Percentiles rank a stretch among this genome's conserved stretches.
Evolutionary conservation across 2,329 filamentous ascomycete species (phyloP).

Genomic region (Fusarium tuaranense): DNA sequence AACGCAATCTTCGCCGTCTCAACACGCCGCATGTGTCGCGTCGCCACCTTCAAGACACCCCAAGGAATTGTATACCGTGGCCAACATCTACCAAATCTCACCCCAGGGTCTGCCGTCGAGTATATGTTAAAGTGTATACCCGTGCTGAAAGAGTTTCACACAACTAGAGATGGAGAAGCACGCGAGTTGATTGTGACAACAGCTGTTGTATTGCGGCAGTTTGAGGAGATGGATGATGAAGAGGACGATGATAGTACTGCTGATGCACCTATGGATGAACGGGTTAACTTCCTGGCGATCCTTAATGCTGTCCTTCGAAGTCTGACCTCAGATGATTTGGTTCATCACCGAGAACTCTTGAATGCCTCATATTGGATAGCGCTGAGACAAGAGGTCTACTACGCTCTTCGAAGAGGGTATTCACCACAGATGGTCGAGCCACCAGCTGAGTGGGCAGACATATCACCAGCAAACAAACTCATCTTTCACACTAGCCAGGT

Average conservation of each 20-base stretch:
- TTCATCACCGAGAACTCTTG: slow-evolving; percentile 8
- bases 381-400: slow-evolving; percentile 34
- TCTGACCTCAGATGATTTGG: slow-evolving; percentile 24
- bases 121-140: slow-evolving; percentile 39
- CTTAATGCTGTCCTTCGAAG: slow-evolving; percentile 35
- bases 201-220: slow-evolving; percentile 30
- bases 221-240: slow-evolving; percentile 38
- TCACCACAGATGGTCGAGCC: slow-evolving; percentile 37
- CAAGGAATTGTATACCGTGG: slow-evolving; percentile 27
- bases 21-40: slow-evolving; percentile 17
- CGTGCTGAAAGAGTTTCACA: slow-evolving; percentile 35
- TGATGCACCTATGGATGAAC: background rate
- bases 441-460: slow-evolving; percentile 30
- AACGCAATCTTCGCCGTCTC: slow-evolving; percentile 37
- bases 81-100: slow-evolving; percentile 21
- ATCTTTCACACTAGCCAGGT: slow-evolving; percentile 37
- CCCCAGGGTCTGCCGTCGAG: slow-evolving; percentile 21
- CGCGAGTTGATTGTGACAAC: slow-evolving; percentile 32
- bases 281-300: slow-evolving; percentile 32
- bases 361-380: slow-evolving; percentile 41
- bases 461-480: slow-evolving; percentile 36
- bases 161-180: slow-evolving; percentile 25
- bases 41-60: slow-evolving; percentile 13
- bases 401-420: slow-evolving; percentile 25
- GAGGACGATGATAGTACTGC: slow-evolving; percentile 17